Base-by-base conservation (phyloP, 768 basidiomycete genomes). In the Paxillus rubicundulus region DNA sequence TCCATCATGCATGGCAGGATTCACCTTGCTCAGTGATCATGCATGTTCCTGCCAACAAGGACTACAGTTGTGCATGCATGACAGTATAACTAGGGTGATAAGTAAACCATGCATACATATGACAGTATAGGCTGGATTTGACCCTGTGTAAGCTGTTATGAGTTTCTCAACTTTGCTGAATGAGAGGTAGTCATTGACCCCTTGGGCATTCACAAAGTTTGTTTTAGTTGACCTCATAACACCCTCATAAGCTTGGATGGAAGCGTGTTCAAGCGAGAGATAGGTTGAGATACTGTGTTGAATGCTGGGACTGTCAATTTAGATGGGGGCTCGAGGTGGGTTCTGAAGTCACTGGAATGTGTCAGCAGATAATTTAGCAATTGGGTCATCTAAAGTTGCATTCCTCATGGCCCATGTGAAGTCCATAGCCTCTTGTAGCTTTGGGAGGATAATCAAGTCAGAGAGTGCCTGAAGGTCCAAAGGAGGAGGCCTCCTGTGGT, bases 171-270 rank as follows among this genome's bases (percentile, higher is more conserved):
- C 42, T 39, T 48, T 33, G 36, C 48, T 5, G 17, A 52, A 58
- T 2, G 57, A 58, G 17, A 61, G 60, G 14, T 63, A 47, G 7
- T 40, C 28, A 5, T 39, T 24, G 7, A 57, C 47, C 7, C 55
- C 58, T 7, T 33, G 44, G 12, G 55, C 44, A 1, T 52, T 42
- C 14, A 39, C 14, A 36, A 60, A 43, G 9, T 40, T 46, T 1
- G 9, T 4, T 17, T 42, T 14, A 18, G 43, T 50, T 17, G 39
- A 36, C 12, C 36, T 24, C 20, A 47, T 38, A 18, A 57, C 33
- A 9, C 24, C 17, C 5, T 54, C 24, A 37, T 57, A 57, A 5
- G 56, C 47, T 9, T 40, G 21, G 17, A 54, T 14, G 7, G 53
- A 54, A 18, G 48, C 30, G 38, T 57, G 53, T 13, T 49, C 16